Percentiles rank a stretch among this genome's conserved stretches.
phyloP scores from a whole-genome alignment of 2,329 filamentous ascomycete genomes.

The Beauveria pseudobassiana region DNA sequence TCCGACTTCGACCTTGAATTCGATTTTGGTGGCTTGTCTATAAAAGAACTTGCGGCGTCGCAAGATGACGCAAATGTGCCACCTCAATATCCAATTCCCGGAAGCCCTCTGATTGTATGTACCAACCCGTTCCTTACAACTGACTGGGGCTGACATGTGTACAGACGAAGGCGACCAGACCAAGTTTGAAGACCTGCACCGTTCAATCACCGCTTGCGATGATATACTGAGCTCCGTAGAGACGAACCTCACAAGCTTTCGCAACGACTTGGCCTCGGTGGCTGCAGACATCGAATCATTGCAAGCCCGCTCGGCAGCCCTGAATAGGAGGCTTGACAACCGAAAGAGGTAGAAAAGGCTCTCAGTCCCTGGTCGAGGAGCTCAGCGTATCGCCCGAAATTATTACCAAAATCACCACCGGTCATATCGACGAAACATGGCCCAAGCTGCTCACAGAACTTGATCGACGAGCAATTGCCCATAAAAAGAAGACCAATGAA shows the following conservation, averaged over 20 bases:
- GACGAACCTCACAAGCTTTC: slow-evolving; percentile 84
- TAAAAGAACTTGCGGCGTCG: slow-evolving; percentile 59
- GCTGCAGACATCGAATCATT: slow-evolving; percentile 93
- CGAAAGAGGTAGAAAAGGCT: slow-evolving; percentile 78
- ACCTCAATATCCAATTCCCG: slow-evolving; percentile 29
- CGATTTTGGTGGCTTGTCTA: slow-evolving; percentile 70
- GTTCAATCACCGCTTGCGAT: slow-evolving; percentile 83
- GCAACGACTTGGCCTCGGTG: slow-evolving; percentile 83
- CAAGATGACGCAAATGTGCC: slow-evolving; percentile 19
- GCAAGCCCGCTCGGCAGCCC: slow-evolving; percentile 73
- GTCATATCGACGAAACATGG: slow-evolving; percentile 85
- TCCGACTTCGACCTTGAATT: slow-evolving; percentile 58
- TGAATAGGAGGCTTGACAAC: slow-evolving; percentile 83
- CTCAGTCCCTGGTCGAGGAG: slow-evolving; percentile 85
- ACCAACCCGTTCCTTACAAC: neutral
- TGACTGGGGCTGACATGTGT: neutral
- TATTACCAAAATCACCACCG: slow-evolving; percentile 79
- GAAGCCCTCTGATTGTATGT: slow-evolving; percentile 65
- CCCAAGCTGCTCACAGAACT: slow-evolving; percentile 75
- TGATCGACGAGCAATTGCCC: slow-evolving; percentile 65
- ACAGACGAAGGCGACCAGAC: slow-evolving; percentile 71
- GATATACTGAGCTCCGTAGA: slow-evolving; percentile 91
- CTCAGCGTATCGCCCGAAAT: slow-evolving; percentile 79
- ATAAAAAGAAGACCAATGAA: slow-evolving; percentile 60
- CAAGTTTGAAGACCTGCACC: slow-evolving; percentile 85